These are phyloP conservation scores for Abrus precatorius DNA, from an alignment of 306 rosid genomes.

Conservation along the genomic window DNA sequence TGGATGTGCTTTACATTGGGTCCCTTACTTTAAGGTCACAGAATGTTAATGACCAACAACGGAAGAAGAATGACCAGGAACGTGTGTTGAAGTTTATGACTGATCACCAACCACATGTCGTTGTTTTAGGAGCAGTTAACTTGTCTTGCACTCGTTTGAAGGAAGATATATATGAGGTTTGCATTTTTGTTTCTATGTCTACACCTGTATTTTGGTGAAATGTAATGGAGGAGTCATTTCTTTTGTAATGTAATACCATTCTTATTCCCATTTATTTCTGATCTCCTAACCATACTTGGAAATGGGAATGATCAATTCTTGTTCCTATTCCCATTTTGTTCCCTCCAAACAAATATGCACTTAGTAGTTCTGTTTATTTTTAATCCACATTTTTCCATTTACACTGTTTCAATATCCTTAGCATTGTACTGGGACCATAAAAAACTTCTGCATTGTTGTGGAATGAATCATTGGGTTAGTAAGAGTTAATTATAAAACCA, in stretches of 20 bases:
- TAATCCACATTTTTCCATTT: not conserved
- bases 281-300: constrained; percentile 22
- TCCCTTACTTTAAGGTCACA: constrained; percentile 91
- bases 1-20: constrained; percentile 91
- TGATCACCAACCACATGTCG: constrained; percentile 98
- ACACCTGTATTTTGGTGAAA: constrained; percentile 16
- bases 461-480: constrained; percentile 21
- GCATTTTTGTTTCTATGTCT: constrained; percentile 47
- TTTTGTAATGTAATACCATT: constrained; percentile 21
- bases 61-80: constrained; percentile 93
- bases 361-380: constrained; percentile 19
- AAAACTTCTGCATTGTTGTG: constrained; percentile 12
- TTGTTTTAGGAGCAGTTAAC: constrained; percentile 94
- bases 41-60: constrained; percentile 82
- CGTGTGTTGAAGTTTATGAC: constrained; percentile 98
- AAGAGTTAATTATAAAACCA: constrained; percentile 13
- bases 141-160: constrained; percentile 91
- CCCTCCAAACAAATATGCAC: not conserved
- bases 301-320: constrained; percentile 7
- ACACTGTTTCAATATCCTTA: constrained; percentile 12
- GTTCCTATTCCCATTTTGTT: not conserved
- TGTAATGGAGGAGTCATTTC: not conserved
- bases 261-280: constrained; percentile 20
- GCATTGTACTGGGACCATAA: not conserved
- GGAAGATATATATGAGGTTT: constrained; percentile 95